Percentiles rank a stretch among this genome's conserved stretches.
These are phyloP conservation scores for Allantophomopsis cytisporea DNA, from an alignment of 2,329 filamentous ascomycete species.

Conservation along the genomic window DNA sequence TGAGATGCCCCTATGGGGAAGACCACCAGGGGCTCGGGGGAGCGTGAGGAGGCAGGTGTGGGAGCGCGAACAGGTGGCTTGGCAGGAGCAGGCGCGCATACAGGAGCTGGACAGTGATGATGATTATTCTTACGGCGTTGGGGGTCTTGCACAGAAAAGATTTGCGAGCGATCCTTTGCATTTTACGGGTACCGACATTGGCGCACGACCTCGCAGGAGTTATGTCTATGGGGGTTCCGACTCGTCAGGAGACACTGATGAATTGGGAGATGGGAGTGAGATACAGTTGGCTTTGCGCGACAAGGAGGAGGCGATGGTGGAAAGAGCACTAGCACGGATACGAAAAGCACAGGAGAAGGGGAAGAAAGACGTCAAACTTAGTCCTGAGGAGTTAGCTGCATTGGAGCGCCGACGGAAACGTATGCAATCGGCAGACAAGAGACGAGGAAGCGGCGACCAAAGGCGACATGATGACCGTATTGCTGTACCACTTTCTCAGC, in stretches of 20 bases:
- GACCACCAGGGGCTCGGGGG: conserved; percentile 86
- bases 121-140: conserved; percentile 40
- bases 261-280: conserved; percentile 29
- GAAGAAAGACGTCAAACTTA: conserved; percentile 67
- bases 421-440: conserved; percentile 20
- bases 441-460: conserved; percentile 13
- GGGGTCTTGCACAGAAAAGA: conserved; percentile 31
- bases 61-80: conserved; percentile 33
- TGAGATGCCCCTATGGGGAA: conserved; percentile 93
- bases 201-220: conserved; percentile 16
- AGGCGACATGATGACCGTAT: conserved; percentile 13
- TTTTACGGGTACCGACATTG: conserved; percentile 46
- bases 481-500: conserved; percentile 12
- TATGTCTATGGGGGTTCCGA: conserved; percentile 11
- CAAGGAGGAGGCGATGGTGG: conserved; percentile 62
- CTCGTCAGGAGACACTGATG: conserved; percentile 30
- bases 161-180: conserved; percentile 46
- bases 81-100: conserved; percentile 33
- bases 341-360: conserved; percentile 64
- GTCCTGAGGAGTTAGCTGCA: conserved; percentile 66
- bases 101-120: conserved; percentile 54
- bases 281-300: conserved; percentile 43
- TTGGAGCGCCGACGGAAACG: conserved; percentile 56
- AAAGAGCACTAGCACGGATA: conserved; percentile 69
- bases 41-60: conserved; percentile 43